A percentile compares a stretch with the other conserved stretches of the same genome.
These are phyloP conservation scores for Laburnicola sp. DNA, from an alignment of 2,329 filamentous ascomycete genomes.

Conservation along the genomic window DNA sequence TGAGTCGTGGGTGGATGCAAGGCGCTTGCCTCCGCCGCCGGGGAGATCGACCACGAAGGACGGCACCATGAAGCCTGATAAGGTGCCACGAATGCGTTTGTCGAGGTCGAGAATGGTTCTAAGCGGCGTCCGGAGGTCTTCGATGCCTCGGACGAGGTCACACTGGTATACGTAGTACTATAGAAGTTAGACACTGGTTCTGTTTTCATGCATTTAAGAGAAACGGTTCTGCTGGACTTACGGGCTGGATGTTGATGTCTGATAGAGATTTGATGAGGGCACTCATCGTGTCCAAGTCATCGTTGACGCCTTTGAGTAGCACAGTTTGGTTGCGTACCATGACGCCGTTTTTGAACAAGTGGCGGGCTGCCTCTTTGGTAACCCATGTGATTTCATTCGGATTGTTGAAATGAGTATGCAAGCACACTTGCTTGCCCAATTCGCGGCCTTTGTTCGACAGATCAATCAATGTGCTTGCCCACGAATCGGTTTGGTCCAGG, in stretches of 20 bases:
- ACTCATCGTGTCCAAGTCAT: constrained; percentile 57
- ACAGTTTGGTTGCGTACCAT: constrained; percentile 65
- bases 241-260: constrained; percentile 61
- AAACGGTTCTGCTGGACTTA: constrained; percentile 36
- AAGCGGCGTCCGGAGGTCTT: constrained; percentile 66
- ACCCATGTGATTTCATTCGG: constrained; percentile 65
- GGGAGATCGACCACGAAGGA: constrained; percentile 67
- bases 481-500: constrained; percentile 56
- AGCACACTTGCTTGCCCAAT: constrained; percentile 62
- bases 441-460: constrained; percentile 56
- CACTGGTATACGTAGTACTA: constrained; percentile 69
- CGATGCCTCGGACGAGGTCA: constrained; percentile 63
- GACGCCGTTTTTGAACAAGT: constrained; percentile 56
- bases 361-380: constrained; percentile 55
- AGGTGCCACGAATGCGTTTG: constrained; percentile 60
- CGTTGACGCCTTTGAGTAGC: constrained; percentile 62
- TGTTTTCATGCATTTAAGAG: background rate
- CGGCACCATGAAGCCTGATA: constrained; percentile 66
- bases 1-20: constrained; percentile 56
- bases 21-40: constrained; percentile 65
- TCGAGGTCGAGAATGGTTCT: constrained; percentile 62
- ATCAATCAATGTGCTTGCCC: constrained; percentile 57
- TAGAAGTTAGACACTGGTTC: background rate
- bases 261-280: constrained; percentile 58
- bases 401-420: constrained; percentile 70